Base-by-base conservation (phyloP, 345 rosid species). In the Hibiscus mutabilis region DNA sequence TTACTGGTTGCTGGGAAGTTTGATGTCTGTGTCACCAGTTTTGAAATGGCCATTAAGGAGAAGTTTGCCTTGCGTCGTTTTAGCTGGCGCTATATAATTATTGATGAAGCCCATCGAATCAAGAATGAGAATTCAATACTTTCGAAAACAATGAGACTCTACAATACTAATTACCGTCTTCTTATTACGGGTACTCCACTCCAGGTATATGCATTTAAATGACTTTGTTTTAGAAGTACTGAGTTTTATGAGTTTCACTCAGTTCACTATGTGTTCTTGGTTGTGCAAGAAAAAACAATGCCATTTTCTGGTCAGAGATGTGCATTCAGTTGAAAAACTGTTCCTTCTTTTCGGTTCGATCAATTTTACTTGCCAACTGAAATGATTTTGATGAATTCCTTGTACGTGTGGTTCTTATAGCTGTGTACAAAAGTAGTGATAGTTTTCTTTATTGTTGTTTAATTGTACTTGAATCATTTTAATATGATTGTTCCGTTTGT, bases 31-130 rank as follows among this genome's bases (percentile, higher is more conserved):
- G 98, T 96, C 71, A 96, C 99, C 49, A 96, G 99, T 80, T 96
- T 96, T 84, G 99, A 96, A 83, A 96, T 96, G 99, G 99, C 98
- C 73, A 96, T 96, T 73, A 96, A 96, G 78, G 99, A 96, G 89
- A 96, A 92, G 82, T 33, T 90, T 79, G 76, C 90, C 15, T 74
- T 96, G 78, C 97, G 95, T 49, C 96, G 97, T 49, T 96, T 96
- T 78, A 96, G 96, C 79, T 92, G 99, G 98, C 94, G 99, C 14
- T 96, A 90, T 80, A 92, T 96, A 67, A 87, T 92, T 71, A 95
- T 95, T 77, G 99, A 94, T 77, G 98, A 94, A 84, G 99, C 99
- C 58, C 98, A 95, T 84, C 87, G 98, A 55, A 92, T 92, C 60
- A 90, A 92, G 82, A 94, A 94, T 77, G 99, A 95, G 72, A 95